Base-by-base conservation (phyloP, 2,329 filamentous ascomycete genomes). In the Diaporthe citriasiana region DNA sequence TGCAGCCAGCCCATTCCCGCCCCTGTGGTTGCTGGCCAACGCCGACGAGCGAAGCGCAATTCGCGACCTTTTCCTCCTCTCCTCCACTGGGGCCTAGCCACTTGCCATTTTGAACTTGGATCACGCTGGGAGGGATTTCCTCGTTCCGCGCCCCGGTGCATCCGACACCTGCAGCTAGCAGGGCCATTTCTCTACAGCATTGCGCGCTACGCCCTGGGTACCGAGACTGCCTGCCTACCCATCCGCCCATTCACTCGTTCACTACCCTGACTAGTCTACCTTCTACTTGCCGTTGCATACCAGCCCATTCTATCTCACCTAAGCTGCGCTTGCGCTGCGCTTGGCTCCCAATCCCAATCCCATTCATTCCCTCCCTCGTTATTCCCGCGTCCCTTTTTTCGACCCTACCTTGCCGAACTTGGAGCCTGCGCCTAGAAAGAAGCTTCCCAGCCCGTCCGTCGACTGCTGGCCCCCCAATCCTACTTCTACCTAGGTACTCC, bases 61-160 rank as follows among this genome's bases (percentile, higher is more conserved):
- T 68, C 63, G 63, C 63, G 47, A 68, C 63, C 47, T 53, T 38
- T 22, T 27, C 63, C 59, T 35, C 59, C 5, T 3, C 38, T 63
- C 57, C 59, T 38, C 45, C 59, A 47, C 60, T 38, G 12, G 60
- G 55, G 59, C 27, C 60, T 9, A 50, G 45, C 42, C 42, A 47
- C n/a, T 50, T 50, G 45, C 45, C 63, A 19, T 27, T 40, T 38
- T 47, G 47, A 17, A 45, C 60, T 65, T 68, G 63, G 63, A 38
- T 68, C 47, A 40, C 63, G 33, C 63, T 68, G 45, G 63, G 63
- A 68, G 63, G 63, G 63, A 68, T 68, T 68, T 68, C 47, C 63
- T 68, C 63, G 63, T 68, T 68, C 63, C 63, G 63, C 63, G 63
- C 63, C 63, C 63, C 63, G 63, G 63, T 68, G 63, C 63, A 68